Conservation (phyloP, 2,329 filamentous ascomycete species). For the Phaeosphaeriaceae sp. region DNA sequence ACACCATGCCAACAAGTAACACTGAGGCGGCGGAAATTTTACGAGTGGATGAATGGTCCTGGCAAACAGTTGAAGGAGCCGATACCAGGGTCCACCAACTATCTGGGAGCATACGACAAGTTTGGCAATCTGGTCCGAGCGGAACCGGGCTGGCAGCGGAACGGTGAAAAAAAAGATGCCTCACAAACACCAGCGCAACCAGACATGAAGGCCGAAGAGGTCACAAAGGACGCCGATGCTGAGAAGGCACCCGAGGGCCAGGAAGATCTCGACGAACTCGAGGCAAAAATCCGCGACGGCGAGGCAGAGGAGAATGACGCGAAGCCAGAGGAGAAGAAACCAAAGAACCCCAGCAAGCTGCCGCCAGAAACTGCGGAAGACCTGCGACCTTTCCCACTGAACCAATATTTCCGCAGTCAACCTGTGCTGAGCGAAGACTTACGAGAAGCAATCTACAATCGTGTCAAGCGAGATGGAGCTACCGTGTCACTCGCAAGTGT, state of each 20-base stretch:
- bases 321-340: slow-evolving; percentile 12
- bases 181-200: slow-evolving; percentile 9
- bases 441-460: slow-evolving; percentile 74
- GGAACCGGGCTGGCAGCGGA: slow-evolving; percentile 27
- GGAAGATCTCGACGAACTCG: slow-evolving; percentile 37
- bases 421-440: slow-evolving; percentile 76
- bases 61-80: slow-evolving; percentile 58
- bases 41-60: slow-evolving; percentile 65
- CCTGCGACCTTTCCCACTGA: slow-evolving; percentile 73
- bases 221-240: slow-evolving; percentile 10
- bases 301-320: slow-evolving; percentile 25
- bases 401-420: slow-evolving; percentile 73
- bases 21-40: slow-evolving; percentile 62
- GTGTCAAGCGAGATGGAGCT: slow-evolving; percentile 67
- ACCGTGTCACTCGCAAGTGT: slow-evolving; percentile 79
- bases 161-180: slow-evolving; percentile 24
- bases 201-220: slow-evolving; percentile 6
- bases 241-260: slow-evolving; percentile 31
- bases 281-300: slow-evolving; percentile 30
- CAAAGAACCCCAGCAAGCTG: slow-evolving; percentile 29
- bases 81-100: slow-evolving; percentile 60
- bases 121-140: slow-evolving; percentile 56
- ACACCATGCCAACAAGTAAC: slow-evolving; percentile 52
- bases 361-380: slow-evolving; percentile 43
- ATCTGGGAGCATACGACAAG: slow-evolving; percentile 61